Conservation (phyloP, 2,329 filamentous ascomycete species). For the Lanzia echinophila region DNA sequence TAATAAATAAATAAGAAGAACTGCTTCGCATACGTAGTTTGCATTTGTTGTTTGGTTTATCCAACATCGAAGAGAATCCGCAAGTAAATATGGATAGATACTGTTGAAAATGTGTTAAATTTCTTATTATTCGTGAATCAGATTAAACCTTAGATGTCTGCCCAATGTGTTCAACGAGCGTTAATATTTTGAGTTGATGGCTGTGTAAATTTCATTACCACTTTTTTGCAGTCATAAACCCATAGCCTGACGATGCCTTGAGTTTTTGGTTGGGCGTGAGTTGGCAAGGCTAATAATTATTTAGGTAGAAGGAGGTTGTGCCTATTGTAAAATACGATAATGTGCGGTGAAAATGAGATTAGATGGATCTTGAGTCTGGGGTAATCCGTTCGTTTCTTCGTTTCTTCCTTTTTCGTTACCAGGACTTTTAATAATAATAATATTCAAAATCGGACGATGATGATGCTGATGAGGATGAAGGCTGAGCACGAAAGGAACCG, state of each 20-base stretch:
- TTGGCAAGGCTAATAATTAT: constrained; percentile 2
- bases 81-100: too few species aligned
- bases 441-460: too few species aligned
- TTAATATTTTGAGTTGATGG: background rate
- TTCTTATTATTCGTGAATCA: background rate
- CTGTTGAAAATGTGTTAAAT: background rate
- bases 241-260: background rate
- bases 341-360: background rate
- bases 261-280: constrained; percentile 6
- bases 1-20: background rate
- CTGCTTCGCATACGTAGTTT: constrained; percentile 1
- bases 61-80: too few species aligned
- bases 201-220: constrained; percentile 7
- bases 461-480: too few species aligned
- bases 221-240: background rate
- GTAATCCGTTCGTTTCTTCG: too few species aligned
- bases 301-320: constrained; percentile 1
- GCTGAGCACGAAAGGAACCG: too few species aligned
- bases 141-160: background rate
- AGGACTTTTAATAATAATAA: too few species aligned
- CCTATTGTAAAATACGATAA: too few species aligned
- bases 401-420: too few species aligned
- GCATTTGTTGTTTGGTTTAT: too few species aligned
- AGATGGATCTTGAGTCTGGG: background rate
- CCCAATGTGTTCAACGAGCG: too few species aligned